phyloP scores from a whole-genome alignment of 2,329 filamentous ascomycete genomes.

The Alternaria tenuissima region DNA sequence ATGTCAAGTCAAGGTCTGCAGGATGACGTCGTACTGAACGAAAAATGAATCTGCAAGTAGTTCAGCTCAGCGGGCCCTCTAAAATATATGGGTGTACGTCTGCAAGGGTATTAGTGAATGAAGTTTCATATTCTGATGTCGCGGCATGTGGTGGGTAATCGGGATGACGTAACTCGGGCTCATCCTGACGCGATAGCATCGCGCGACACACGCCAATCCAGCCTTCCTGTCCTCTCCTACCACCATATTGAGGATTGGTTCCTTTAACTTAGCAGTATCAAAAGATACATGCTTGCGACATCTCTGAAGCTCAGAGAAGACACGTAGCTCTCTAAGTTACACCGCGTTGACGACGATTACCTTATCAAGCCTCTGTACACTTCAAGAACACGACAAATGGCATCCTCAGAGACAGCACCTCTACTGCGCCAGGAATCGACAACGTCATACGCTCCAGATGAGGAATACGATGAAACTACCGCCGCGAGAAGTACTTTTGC shows the following conservation, averaged over 20 bases:
- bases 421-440: slow-evolving; percentile 26
- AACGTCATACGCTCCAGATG: slow-evolving; percentile 15
- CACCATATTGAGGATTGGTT: not conserved
- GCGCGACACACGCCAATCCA: not conserved
- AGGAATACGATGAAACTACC: slow-evolving; percentile 24
- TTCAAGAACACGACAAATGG: slow-evolving; percentile 25
- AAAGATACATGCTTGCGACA: not conserved
- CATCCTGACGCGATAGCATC: slow-evolving; percentile 14
- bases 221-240: not conserved
- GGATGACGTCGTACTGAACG: not conserved
- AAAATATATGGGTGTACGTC: not conserved
- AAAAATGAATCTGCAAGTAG: not conserved
- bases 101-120: not conserved
- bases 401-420: slow-evolving; percentile 34
- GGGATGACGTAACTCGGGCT: slow-evolving; percentile 13
- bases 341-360: not conserved
- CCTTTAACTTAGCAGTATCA: not conserved
- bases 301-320: not conserved
- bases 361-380: not conserved
- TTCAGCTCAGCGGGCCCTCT: not conserved
- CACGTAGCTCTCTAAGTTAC: not conserved
- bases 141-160: not conserved
- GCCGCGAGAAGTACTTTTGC: slow-evolving; percentile 43
- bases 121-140: not conserved
- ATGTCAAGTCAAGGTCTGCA: not conserved